Evolutionary conservation across 2,329 filamentous ascomycete genomes (phyloP).

Genomic region (Capronia americana): DNA sequence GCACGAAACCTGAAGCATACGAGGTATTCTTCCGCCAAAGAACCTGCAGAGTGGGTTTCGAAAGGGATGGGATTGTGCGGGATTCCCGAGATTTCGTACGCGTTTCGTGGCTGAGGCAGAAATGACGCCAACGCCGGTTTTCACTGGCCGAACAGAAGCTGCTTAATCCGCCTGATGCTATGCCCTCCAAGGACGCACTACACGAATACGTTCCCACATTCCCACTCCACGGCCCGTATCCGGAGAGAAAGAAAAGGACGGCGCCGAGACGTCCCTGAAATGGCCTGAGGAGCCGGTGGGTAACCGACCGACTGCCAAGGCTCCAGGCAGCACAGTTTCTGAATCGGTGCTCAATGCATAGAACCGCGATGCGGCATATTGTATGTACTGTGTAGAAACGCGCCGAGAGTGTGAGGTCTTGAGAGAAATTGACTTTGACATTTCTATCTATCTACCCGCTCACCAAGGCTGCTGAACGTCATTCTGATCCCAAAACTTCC

Average conservation of each 20-base stretch:
- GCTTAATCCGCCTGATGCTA: slow-evolving; percentile 1
- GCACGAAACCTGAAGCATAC: not conserved
- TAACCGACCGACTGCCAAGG: not conserved
- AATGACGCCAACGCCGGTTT: not conserved
- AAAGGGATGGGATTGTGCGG: not conserved
- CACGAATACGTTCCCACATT: not conserved
- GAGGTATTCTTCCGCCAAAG: not conserved
- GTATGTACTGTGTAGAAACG: not conserved
- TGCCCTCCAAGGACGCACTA: not conserved
- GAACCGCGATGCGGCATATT: not conserved
- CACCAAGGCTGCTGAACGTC: slow-evolving; percentile 30
- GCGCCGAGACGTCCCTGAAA: not conserved
- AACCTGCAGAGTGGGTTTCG: not conserved
- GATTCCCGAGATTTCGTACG: not conserved
- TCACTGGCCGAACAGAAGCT: not conserved
- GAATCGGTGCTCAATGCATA: not conserved
- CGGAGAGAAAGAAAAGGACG: not conserved
- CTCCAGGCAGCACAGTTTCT: slow-evolving; percentile 3
- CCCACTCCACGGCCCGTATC: not conserved
- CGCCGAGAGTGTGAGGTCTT: not conserved
- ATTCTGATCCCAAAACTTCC: slow-evolving; percentile 32
- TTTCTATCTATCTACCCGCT: slow-evolving; percentile 3
- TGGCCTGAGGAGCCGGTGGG: not conserved
- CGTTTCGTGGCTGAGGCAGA: slow-evolving; percentile 11
- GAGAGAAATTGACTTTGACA: not conserved